Percentiles rank a stretch among this genome's conserved stretches.
These are phyloP conservation scores for Cryptosporidium meleagridis DNA, from an alignment of 169 alveolate genomes.

Conservation along the genomic window DNA sequence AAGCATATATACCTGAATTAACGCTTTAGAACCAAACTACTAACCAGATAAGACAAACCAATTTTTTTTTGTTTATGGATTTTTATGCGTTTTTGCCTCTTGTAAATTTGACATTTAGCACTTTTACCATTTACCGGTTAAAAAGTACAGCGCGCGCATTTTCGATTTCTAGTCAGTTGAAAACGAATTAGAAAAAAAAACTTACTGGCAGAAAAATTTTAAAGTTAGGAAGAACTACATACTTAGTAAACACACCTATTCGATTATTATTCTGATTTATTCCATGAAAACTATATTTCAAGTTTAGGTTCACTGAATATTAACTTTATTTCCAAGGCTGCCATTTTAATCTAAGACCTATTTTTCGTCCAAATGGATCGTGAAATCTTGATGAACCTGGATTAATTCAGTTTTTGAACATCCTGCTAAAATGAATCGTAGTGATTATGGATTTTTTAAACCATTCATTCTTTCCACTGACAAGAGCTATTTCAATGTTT, in stretches of 20 bases:
- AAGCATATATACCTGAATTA: conserved; percentile 21
- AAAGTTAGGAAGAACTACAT: background rate
- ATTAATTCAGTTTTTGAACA: background rate
- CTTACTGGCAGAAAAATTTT: background rate
- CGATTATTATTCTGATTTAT: background rate
- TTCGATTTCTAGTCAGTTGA: background rate
- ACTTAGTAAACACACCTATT: background rate
- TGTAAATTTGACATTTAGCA: conserved; percentile 19
- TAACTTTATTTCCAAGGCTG: background rate
- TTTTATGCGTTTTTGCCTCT: background rate
- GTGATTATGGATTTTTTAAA: background rate
- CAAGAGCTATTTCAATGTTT: conserved; percentile 8
- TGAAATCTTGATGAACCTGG: background rate
- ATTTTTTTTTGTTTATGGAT: background rate
- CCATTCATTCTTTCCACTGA: conserved; percentile 44
- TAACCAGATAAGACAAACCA: background rate
- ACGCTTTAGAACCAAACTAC: background rate
- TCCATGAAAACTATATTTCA: background rate
- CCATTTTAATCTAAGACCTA: background rate
- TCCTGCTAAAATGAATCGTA: conserved; percentile 3
- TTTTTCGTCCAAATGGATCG: background rate
- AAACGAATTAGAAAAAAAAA: background rate
- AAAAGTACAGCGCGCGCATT: conserved; percentile 1
- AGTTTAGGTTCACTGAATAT: background rate
- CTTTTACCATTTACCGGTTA: background rate